phyloP scores from a whole-genome alignment of 495 filamentous ascomycete genomes.

The Aspergillus coremiiformis region DNA sequence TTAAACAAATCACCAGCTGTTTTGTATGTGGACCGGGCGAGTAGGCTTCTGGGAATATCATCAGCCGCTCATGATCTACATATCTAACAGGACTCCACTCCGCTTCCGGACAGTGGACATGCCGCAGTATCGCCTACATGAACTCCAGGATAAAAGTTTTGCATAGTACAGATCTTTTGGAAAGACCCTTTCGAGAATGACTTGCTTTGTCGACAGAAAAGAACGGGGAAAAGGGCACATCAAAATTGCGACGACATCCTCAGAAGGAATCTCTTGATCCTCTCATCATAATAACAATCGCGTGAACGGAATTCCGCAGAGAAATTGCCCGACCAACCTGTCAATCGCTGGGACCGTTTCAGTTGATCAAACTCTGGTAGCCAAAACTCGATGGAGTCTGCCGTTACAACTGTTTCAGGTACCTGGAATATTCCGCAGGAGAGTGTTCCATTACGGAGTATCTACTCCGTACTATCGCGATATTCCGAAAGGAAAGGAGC shows the following conservation, averaged over 20 bases:
- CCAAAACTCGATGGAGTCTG: background rate
- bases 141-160: too few species aligned
- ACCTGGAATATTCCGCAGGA: background rate
- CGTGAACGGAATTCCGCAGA: background rate
- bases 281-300: background rate
- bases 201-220: too few species aligned
- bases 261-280: background rate
- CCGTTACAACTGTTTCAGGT: background rate
- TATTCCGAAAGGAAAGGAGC: background rate
- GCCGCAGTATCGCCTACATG: too few species aligned
- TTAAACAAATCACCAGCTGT: too few species aligned
- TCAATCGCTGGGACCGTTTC: background rate
- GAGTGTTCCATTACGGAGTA: background rate
- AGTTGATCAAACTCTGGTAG: background rate
- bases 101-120: too few species aligned
- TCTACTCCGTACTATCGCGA: too few species aligned
- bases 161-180: too few species aligned
- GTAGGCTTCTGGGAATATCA: too few species aligned
- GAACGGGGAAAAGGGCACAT: background rate
- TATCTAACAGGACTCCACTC: too few species aligned
- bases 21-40: too few species aligned
- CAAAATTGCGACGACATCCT: background rate
- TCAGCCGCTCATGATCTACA: too few species aligned
- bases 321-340: background rate
- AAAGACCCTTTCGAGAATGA: too few species aligned